These are phyloP conservation scores for Artemisia argyi DNA, from an alignment of 129 eudicot genomes.

Conservation along the genomic window DNA sequence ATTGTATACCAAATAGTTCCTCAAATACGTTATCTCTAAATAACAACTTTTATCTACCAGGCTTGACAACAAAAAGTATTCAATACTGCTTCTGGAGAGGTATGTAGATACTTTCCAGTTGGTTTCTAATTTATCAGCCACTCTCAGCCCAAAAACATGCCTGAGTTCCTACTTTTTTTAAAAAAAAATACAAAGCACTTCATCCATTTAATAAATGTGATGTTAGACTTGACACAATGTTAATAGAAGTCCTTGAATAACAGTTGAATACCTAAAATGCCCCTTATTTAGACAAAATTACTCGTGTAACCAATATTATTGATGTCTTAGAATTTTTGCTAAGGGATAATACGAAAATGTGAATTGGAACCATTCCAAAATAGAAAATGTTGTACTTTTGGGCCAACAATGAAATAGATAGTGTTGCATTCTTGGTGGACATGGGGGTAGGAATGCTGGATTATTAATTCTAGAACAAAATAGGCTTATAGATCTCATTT, in stretches of 20 bases:
- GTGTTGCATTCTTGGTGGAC: neutral
- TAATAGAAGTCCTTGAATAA: no score
- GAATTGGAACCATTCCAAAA: neutral
- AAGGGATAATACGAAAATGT: neutral
- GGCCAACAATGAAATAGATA: neutral
- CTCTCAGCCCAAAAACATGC: neutral
- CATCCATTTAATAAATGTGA: neutral
- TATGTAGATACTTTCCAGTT: conserved; percentile 32
- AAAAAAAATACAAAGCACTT: neutral
- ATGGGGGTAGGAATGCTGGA: neutral
- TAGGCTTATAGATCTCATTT: neutral
- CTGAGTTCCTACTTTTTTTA: no score
- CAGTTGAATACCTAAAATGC: neutral
- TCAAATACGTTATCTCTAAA: neutral
- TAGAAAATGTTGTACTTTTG: neutral
- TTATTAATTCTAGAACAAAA: neutral
- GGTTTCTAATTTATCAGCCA: neutral
- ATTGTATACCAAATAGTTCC: neutral
- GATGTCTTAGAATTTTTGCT: no score
- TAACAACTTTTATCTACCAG: conserved; percentile 34
- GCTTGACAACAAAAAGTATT: conserved; percentile 64
- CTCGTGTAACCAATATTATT: no score
- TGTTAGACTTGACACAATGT: neutral
- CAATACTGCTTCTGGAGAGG: conserved; percentile 96
- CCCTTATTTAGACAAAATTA: neutral